Base-by-base conservation (phyloP, 2,329 filamentous ascomycete genomes). In the Colletotrichum musae region DNA sequence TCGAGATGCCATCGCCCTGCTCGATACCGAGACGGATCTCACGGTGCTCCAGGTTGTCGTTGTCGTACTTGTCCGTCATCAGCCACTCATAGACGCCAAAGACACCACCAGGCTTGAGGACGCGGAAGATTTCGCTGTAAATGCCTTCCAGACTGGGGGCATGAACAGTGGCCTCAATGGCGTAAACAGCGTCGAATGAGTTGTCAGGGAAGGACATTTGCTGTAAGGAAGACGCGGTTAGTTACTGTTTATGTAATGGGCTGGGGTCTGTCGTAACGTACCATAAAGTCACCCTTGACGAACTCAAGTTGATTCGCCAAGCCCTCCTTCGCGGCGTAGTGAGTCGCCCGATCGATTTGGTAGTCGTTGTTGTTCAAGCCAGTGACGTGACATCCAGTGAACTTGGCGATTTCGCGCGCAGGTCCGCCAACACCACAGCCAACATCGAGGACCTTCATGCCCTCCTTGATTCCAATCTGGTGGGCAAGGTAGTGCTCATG, bases 311-410 rank as follows among this genome's bases (percentile, higher is more conserved):
- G 93, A 75, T 93, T 80, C 1, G 90, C 87, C 48, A 98, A 85
- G 24, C 92, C 91, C 80, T 97, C 93, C 80, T 93, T 93, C 70
- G 88, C 83, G 2, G 94, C 94, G 78, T 97, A 97, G 58, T 87
- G 85, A 18, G 91, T 94, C 2, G 94, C 95, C 66, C 95, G 92
- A 79, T 96, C 88, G 73, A 98, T 97, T 84, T 98, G 95, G 86
- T 98, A 98, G 83, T 97, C 94, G 83, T 97, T 98, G 90, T 97
- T 97, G 89, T 97, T 98, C 80, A 98, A 83, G 26, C 95, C 95
- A 24, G 93, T 91, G 68, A 97, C 88, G 76, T 97, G 94, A 76
- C 89, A 92, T 69, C 93, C 94, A 6, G 93, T 91, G 82, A 98
- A 98, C 83, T 95, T 96, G 82, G 93, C 93, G 76, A 98, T 97